Evolutionary conservation across 2,329 filamentous ascomycete species (phyloP).

Genomic region (Harringtonia lauricola): DNA sequence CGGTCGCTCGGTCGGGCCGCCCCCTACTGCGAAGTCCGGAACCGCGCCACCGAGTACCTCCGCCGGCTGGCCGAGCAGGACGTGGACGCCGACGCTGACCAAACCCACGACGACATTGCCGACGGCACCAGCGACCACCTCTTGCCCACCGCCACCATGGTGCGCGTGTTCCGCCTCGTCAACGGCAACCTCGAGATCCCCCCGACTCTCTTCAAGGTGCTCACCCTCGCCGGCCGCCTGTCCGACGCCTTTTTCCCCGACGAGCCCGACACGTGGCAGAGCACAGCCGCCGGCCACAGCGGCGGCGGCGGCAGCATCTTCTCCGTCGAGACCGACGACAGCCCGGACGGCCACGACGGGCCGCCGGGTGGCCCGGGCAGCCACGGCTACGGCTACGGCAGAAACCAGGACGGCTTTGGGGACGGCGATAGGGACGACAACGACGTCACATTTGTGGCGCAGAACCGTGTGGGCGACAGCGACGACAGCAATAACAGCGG

Average conservation of each 20-base stretch:
- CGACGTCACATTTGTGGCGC: too few species aligned
- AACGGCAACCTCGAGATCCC: conserved; percentile 10
- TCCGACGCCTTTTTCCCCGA: conserved; percentile 9
- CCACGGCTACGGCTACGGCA: too few species aligned
- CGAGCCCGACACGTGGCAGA: conserved; percentile 5
- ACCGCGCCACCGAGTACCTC: conserved; percentile 3
- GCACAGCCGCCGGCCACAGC: background rate
- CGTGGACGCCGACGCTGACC: background rate
- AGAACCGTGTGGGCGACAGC: too few species aligned
- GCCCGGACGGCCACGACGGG: background rate
- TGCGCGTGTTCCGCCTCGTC: conserved; percentile 9
- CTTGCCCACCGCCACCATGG: conserved; percentile 2
- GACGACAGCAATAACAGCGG: background rate
- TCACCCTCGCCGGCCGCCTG: conserved; percentile 7
- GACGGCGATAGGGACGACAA: too few species aligned
- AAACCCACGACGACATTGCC: background rate
- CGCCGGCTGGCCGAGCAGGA: background rate
- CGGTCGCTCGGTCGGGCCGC: conserved; percentile 1
- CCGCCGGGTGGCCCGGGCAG: too few species aligned
- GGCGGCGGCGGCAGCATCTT: background rate
- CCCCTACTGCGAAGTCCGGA: conserved; percentile 3
- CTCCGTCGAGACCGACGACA: background rate
- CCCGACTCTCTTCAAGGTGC: conserved; percentile 8
- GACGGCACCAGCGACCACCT: background rate
- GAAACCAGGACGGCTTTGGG: too few species aligned